A percentile compares a stretch with the other conserved stretches of the same genome.
These are phyloP conservation scores for Lippia alba DNA, from an alignment of 305 asterid genomes.

Conservation along the genomic window DNA sequence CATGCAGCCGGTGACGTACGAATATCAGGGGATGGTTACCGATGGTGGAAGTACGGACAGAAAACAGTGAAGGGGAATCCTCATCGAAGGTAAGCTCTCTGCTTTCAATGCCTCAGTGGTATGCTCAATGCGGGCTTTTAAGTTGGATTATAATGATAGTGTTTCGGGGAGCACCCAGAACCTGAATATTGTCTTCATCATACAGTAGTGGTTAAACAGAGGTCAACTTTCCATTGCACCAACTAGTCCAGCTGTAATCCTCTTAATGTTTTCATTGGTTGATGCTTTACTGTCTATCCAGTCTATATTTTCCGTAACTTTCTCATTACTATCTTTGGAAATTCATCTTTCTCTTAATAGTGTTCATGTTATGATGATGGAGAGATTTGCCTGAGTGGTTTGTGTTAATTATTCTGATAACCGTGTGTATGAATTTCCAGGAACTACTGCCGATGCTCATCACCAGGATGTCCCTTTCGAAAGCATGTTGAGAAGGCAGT, in stretches of 20 bases:
- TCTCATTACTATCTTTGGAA: too few relatives aligned
- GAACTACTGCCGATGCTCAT: slow-evolving; percentile 90
- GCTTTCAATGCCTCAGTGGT: slow-evolving; percentile 20
- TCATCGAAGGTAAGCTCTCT: slow-evolving; percentile 70
- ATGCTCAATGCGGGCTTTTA: slow-evolving; percentile 25
- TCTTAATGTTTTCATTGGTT: too few relatives aligned
- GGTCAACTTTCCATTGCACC: too few relatives aligned
- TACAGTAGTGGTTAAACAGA: too few relatives aligned
- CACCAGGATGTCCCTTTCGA: slow-evolving; percentile 89
- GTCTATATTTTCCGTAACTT: too few relatives aligned
- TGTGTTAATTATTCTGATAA: neutral
- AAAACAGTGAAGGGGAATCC: slow-evolving; percentile 95
- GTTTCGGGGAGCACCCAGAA: slow-evolving; percentile 24
- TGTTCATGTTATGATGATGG: too few relatives aligned
- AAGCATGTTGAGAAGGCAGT: slow-evolving; percentile 82
- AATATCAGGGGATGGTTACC: slow-evolving; percentile 87
- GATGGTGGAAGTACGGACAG: slow-evolving; percentile 96
- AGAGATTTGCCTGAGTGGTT: too few relatives aligned
- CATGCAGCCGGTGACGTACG: slow-evolving; percentile 86
- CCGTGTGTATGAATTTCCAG: slow-evolving; percentile 47
- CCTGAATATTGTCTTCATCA: slow-evolving; percentile 20
- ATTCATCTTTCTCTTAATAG: too few relatives aligned
- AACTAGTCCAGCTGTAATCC: too few relatives aligned
- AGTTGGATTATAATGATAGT: slow-evolving; percentile 21
- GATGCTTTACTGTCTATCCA: too few relatives aligned